Base-by-base conservation (phyloP, 345 rosid species). In the Sisymbrium irio region DNA sequence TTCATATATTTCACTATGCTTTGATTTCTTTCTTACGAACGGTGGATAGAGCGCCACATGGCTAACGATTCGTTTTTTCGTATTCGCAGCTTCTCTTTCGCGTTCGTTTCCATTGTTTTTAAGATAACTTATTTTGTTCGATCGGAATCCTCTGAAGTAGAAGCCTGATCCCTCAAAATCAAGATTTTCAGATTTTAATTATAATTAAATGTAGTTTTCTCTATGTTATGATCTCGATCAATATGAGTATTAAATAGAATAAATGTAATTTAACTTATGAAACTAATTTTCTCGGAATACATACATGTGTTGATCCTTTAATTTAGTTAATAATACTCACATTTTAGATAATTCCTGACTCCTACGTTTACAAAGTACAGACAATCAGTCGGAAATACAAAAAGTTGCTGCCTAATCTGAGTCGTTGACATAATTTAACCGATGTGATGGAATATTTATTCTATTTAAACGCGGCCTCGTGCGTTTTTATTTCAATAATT, bases 381-480 rank as follows among this genome's bases (percentile, higher is more conserved):
- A 56, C 46, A 0, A 40, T 39, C 49, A 39, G 65, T 40, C 49
- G 7, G 49, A 40, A 13, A 46, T 8, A 56, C 12, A 30, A 44
- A 33, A 33, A 15, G 12, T 30, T 57, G 12, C 37, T 18, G 10
- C 19, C 4, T 35, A 35, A 47, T 37, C 30, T 60, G 59, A 47
- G 58, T 58, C 58, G 36, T 71, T 71, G 51, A 60, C 40, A 49
- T 17, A 37, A 25, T 49, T 49, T 5, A 19, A 37, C 67, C 28
- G 50, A 59, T 15, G 67, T 61, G 67, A 70, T 46, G 13, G 49
- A 36, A 70, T 59, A 15, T 25, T 55, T 56, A 36, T 46, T 59
- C 36, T 57, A 22, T 47, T 46, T 9, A 57, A 46, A 22, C 27
- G 25, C 47, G 45, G 37, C 58, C 75, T 60, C 75, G 67, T 60